A percentile compares a stretch with the other conserved stretches of the same genome.
These are phyloP conservation scores for Zygnema cylindricum DNA, from an alignment of 139 green algal genomes.

Conservation along the genomic window DNA sequence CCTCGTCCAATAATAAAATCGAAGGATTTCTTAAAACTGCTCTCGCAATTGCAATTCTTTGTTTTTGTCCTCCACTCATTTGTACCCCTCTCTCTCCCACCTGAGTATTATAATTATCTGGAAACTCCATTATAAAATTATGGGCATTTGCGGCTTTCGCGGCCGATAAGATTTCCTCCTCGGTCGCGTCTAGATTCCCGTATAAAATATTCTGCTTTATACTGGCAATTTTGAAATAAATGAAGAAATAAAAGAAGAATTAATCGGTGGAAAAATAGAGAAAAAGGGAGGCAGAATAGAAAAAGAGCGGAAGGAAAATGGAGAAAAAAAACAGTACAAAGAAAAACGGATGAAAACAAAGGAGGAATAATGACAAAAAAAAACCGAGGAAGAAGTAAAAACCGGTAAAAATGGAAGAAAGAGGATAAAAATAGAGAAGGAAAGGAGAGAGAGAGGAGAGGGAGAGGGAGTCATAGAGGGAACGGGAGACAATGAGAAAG, in stretches of 20 bases:
- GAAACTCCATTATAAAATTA: slow-evolving; percentile 71
- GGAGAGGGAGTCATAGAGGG: too few species aligned
- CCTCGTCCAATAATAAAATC: too few species aligned
- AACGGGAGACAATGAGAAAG: background rate
- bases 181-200: slow-evolving; percentile 36
- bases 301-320: background rate
- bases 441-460: background rate
- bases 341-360: background rate
- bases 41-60: too few species aligned
- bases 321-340: background rate
- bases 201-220: slow-evolving; percentile 62
- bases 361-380: background rate
- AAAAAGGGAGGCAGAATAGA: background rate
- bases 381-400: background rate
- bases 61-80: too few species aligned
- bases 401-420: background rate
- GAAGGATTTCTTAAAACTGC: too few species aligned
- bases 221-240: background rate
- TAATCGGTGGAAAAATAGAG: background rate
- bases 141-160: slow-evolving; percentile 78
- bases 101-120: slow-evolving; percentile 78
- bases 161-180: slow-evolving; percentile 70
- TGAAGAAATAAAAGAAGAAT: background rate
- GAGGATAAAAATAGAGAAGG: background rate
- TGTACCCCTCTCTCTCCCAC: too few species aligned